Percentiles rank a stretch among this genome's conserved stretches.
Evolutionary conservation across 352 stramenopile genomes (phyloP).

Genomic region (Phytophthora idaei): DNA sequence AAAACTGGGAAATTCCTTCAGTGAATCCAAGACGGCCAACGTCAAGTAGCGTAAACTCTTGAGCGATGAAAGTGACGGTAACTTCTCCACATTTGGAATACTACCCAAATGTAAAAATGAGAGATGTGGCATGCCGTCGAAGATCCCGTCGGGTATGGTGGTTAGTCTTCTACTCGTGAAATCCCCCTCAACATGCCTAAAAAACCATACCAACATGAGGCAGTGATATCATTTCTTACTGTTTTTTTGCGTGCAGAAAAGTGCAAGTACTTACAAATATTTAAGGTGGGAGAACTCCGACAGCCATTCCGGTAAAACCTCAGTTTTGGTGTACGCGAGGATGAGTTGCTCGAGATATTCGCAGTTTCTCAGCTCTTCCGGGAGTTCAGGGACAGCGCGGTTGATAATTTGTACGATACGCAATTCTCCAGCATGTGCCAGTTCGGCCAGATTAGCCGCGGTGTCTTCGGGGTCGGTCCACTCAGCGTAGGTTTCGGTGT

Average conservation of each 20-base stretch:
- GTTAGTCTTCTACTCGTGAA: conserved; percentile 32
- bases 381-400: conserved; percentile 40
- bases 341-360: conserved; percentile 43
- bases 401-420: conserved; percentile 61
- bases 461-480: conserved; percentile 49
- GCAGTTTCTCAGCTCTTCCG: conserved; percentile 39
- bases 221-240: neutral
- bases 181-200: conserved; percentile 40
- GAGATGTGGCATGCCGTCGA: conserved; percentile 45
- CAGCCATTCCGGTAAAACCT: conserved; percentile 29
- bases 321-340: conserved; percentile 46
- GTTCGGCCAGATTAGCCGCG: conserved; percentile 28
- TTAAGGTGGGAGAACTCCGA: conserved; percentile 41
- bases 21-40: conserved; percentile 23
- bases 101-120: conserved; percentile 40
- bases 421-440: conserved; percentile 45
- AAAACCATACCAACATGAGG: neutral
- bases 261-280: conserved; percentile 41
- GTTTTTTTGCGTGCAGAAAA: neutral
- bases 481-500: conserved; percentile 38
- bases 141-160: conserved; percentile 25
- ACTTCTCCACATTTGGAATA: conserved; percentile 28
- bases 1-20: conserved; percentile 33
- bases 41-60: conserved; percentile 39
- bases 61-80: conserved; percentile 41